These are phyloP conservation scores for Carex kokanica DNA, from an alignment of 176 grass and related monocot species.

Conservation along the genomic window DNA sequence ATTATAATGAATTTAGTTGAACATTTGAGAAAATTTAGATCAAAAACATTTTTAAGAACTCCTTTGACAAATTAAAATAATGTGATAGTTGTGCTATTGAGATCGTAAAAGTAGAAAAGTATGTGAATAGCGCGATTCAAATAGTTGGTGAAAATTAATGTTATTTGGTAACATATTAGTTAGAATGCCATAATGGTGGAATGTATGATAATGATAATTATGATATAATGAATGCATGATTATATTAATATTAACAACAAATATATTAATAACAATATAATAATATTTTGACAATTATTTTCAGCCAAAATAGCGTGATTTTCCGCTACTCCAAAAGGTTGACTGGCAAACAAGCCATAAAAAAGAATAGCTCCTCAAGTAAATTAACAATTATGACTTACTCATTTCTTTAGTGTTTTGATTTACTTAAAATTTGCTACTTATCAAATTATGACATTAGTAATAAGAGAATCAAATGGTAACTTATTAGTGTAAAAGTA, in stretches of 20 bases:
- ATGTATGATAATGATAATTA: too few relatives aligned
- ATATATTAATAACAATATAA: too few relatives aligned
- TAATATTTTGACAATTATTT: not conserved
- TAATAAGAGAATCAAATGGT: not conserved
- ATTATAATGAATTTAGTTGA: not conserved
- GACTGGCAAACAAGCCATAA: too few relatives aligned
- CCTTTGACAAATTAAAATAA: not conserved
- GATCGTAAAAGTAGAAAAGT: not conserved
- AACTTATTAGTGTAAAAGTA: not conserved
- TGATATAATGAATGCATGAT: too few relatives aligned
- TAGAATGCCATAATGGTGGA: too few relatives aligned
- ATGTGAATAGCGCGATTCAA: not conserved
- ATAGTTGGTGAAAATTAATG: not conserved
- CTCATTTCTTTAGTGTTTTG: not conserved
- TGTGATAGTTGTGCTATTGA: not conserved
- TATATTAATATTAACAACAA: too few relatives aligned
- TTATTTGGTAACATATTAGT: not conserved
- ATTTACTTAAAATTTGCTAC: not conserved
- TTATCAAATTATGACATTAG: not conserved
- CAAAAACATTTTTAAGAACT: not conserved
- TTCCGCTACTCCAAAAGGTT: not conserved
- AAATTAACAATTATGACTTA: not conserved
- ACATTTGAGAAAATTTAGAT: not conserved
- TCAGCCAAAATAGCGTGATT: not conserved
- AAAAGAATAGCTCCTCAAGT: not conserved